Evolutionary conservation across 2,329 filamentous ascomycete genomes (phyloP), one percentile per base, ranked within the genome.

Genomic region (Paraphaeosphaeria sporulosa): DNA sequence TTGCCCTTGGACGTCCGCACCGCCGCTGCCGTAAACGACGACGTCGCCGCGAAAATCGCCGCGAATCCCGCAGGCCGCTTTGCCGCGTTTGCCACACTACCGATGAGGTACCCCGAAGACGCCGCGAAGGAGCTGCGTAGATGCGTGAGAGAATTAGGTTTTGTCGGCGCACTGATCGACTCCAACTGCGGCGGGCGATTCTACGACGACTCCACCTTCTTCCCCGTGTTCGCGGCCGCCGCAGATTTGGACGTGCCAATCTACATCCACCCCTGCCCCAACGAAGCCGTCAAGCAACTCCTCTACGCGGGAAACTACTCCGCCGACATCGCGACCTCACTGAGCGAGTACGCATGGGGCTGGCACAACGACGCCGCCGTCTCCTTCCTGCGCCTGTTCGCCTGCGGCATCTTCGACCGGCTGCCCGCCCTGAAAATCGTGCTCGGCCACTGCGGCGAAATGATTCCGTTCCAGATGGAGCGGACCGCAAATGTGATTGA

Each of bases 391-490:
- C 70, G 77, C 5, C 76, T 88, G 1, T 86, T 78, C 62, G 80
- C 81, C 0, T 74, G 78, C 0, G 85, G 85, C 0, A 61, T 86
- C 0, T 88, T 88, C 60, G 85, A 87, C 67, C 72, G 76, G 5
- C 84, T 81, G 40, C 85, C 85, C 0, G 70, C 67, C 15, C 66
- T 88, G 10, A 86, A 87, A 71, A 76, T 88, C 51, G 75, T 87
- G 1, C 70, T 86, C 36, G 84, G 84, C 0, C 84, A 86, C 67
- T 82, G 84, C 76, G 83, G 84, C 6, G 84, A 86, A 73, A 79
- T 84, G 77, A 64, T 88, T 0, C 85, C 86, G 0, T 86, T 83
- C 61, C 80, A 83, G 75, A 71, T 87, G 12, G 79, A 84, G 48
- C 77, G 84, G 2, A 76, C 79, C 30, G 47, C 71, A 8, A 56